Conservation (phyloP, 164 flowering plant species). For the Pachysandra terminalis region DNA sequence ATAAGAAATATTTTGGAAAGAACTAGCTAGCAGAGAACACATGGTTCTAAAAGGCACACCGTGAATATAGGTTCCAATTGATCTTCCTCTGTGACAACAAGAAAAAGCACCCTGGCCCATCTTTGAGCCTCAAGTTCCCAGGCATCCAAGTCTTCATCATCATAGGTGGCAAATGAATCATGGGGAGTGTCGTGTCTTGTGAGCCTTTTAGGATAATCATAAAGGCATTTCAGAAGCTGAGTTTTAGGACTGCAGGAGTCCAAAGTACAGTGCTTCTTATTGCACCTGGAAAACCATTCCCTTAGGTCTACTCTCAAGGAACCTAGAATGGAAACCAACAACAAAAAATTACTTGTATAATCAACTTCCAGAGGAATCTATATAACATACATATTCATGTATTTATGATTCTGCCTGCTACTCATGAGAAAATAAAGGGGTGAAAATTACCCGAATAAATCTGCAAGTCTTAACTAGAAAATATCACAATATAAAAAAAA, state of each 20-base stretch:
- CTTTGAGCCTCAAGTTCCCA: slow-evolving; percentile 66
- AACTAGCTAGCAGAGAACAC: background rate
- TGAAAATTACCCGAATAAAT: too few relatives aligned
- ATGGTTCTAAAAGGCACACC: slow-evolving; percentile 32
- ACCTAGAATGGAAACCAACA: slow-evolving; percentile 39
- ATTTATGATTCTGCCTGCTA: background rate
- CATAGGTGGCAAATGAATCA: slow-evolving; percentile 34
- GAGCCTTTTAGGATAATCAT: slow-evolving; percentile 52
- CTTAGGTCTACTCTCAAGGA: slow-evolving; percentile 44
- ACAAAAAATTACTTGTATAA: too few relatives aligned
- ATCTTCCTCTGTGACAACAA: slow-evolving; percentile 42
- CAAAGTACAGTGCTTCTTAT: slow-evolving; percentile 18
- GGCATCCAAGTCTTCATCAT: slow-evolving; percentile 78
- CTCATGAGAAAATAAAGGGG: background rate
- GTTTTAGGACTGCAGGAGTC: slow-evolving; percentile 15
- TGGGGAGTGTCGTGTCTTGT: slow-evolving; percentile 12
- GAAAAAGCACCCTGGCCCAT: slow-evolving; percentile 84
- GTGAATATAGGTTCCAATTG: slow-evolving; percentile 42
- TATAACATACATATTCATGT: background rate
- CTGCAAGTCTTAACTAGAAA: too few relatives aligned
- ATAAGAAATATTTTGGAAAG: too few relatives aligned
- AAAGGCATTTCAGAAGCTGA: slow-evolving; percentile 35
- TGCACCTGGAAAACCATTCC: slow-evolving; percentile 54
- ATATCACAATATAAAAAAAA: too few relatives aligned
- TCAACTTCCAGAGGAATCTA: too few relatives aligned